These are phyloP conservation scores for Durusdinium trenchii DNA, from an alignment of 73 alveolate genomes.

Conservation along the genomic window DNA sequence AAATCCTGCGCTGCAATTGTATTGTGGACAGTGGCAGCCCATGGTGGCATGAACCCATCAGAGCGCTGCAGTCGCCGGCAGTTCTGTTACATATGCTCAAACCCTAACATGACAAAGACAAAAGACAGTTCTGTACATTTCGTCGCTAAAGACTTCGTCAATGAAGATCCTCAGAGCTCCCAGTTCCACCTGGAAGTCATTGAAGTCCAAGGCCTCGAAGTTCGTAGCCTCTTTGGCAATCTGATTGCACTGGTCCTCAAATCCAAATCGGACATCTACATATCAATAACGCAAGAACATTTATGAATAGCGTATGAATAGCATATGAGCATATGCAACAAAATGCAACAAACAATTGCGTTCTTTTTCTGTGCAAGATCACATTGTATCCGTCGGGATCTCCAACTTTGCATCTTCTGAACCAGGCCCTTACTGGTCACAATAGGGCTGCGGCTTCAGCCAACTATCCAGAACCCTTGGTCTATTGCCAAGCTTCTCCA, in stretches of 20 bases:
- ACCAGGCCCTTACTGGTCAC: background rate
- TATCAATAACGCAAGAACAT: background rate
- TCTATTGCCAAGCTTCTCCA: conserved; percentile 1
- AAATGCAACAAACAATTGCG: background rate
- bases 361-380: background rate
- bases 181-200: conserved; percentile 44
- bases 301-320: background rate
- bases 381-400: too few species aligned
- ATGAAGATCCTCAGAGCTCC: background rate
- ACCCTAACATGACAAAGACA: too few species aligned
- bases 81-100: too few species aligned
- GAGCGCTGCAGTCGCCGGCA: too few species aligned
- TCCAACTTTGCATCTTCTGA: background rate
- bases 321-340: background rate
- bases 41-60: too few species aligned
- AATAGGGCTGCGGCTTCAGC: background rate
- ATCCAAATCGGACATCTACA: background rate
- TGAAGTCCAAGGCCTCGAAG: conserved; percentile 85
- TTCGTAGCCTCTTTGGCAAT: conserved; percentile 71
- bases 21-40: too few species aligned
- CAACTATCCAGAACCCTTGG: background rate
- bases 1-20: conserved; percentile 67
- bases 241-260: conserved; percentile 75
- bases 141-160: background rate
- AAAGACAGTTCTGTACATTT: too few species aligned